Evolutionary conservation across 805 yeast genomes (phyloP).

Genomic region (Kuraishia floccosa): DNA sequence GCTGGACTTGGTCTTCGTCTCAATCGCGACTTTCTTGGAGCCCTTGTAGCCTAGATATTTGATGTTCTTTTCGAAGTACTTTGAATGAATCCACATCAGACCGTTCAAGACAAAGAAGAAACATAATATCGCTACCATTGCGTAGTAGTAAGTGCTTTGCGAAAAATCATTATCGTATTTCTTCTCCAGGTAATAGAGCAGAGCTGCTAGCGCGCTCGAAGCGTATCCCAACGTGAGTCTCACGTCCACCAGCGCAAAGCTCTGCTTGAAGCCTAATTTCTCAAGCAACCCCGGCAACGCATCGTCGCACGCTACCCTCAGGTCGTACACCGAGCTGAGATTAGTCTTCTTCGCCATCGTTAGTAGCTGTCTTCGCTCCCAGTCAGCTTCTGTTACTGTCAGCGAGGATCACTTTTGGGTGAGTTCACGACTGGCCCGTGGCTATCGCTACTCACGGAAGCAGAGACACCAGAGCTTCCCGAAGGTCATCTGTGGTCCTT

Average conservation of each 20-base stretch:
- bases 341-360: slow-evolving; percentile 12
- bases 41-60: slow-evolving; percentile 31
- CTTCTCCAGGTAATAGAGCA: slow-evolving; percentile 36
- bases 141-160: slow-evolving; percentile 20
- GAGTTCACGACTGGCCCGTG: too few relatives aligned
- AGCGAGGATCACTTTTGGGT: too few relatives aligned
- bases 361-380: too few relatives aligned
- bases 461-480: too few relatives aligned
- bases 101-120: slow-evolving; percentile 25
- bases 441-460: too few relatives aligned
- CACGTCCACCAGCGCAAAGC: slow-evolving; percentile 30
- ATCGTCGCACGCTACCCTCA: slow-evolving; percentile 40
- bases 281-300: slow-evolving; percentile 27
- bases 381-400: too few relatives aligned
- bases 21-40: slow-evolving; percentile 24
- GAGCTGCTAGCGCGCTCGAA: slow-evolving; percentile 33
- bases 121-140: slow-evolving; percentile 23
- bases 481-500: too few relatives aligned
- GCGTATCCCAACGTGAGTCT: slow-evolving; percentile 37
- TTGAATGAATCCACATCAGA: slow-evolving; percentile 21
- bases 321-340: slow-evolving; percentile 30
- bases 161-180: slow-evolving; percentile 27
- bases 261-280: slow-evolving; percentile 33
- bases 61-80: slow-evolving; percentile 26
- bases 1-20: slow-evolving; percentile 23